Percentiles rank a stretch among this genome's conserved stretches.
Conservation (phyloP, 345 rosid genomes). For the Gossypium arboreum region DNA sequence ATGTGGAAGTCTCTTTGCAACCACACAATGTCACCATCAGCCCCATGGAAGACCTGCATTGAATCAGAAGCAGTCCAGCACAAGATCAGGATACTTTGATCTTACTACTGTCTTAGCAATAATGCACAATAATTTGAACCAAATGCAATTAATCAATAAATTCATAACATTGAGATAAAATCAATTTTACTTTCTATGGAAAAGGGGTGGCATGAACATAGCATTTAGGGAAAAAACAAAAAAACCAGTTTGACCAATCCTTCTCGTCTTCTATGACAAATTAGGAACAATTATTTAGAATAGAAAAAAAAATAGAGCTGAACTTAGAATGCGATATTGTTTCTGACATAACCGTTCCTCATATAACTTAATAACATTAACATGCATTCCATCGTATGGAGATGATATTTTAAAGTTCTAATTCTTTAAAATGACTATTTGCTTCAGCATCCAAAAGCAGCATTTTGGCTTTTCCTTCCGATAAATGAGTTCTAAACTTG, state of each 20-base stretch:
- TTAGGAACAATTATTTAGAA: background rate
- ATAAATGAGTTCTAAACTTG: background rate
- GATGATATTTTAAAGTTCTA: background rate
- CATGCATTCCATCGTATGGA: background rate
- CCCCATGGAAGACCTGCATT: slow-evolving; percentile 87
- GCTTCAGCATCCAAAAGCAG: background rate
- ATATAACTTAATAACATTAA: background rate
- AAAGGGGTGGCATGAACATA: background rate
- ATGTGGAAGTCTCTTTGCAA: slow-evolving; percentile 93
- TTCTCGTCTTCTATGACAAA: background rate
- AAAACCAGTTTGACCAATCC: background rate
- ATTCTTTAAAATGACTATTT: background rate
- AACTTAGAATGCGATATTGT: background rate
- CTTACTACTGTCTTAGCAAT: background rate
- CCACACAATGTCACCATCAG: slow-evolving; percentile 93
- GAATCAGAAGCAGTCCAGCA: slow-evolving; percentile 1
- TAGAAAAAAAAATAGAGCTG: background rate
- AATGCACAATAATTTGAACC: background rate
- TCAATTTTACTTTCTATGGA: background rate
- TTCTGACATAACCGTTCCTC: background rate
- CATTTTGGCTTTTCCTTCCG: background rate
- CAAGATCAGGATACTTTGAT: background rate
- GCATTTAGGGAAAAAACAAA: background rate
- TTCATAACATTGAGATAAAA: background rate
- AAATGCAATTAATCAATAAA: background rate